Evolutionary conservation across 106 monocot species (phyloP).

Genomic region (Acorus calamus): DNA sequence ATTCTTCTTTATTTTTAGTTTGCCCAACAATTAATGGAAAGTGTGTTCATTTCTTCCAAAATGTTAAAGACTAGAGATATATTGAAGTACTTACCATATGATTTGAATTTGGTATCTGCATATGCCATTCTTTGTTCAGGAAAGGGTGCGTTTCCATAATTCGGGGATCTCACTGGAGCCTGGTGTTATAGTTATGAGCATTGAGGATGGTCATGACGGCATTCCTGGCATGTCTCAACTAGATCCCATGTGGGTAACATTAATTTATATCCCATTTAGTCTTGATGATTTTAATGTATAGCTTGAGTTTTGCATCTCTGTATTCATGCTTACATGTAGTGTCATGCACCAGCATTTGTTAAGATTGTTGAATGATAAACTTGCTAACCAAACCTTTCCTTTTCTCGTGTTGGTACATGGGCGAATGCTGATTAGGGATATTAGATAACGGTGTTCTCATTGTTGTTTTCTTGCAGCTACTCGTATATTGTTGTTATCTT

Average conservation of each 20-base stretch:
- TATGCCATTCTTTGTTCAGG: conserved; percentile 17
- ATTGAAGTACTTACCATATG: no score
- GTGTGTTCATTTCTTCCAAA: no score
- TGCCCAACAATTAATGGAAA: no score
- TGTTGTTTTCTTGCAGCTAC: conserved; percentile 28
- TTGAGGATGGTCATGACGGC: conserved; percentile 62
- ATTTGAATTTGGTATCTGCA: no score
- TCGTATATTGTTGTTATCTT: conserved; percentile 55
- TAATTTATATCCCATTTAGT: not conserved
- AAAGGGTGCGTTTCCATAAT: conserved; percentile 63
- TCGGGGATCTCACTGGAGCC: conserved; percentile 43
- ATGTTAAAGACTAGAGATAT: no score
- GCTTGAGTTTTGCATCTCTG: not conserved
- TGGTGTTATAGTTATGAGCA: conserved; percentile 76
- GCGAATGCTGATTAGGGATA: not conserved
- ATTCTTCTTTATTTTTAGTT: no score
- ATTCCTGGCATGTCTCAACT: conserved; percentile 51
- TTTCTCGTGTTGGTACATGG: no score
- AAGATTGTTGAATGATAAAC: no score
- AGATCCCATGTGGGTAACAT: conserved; percentile 37
- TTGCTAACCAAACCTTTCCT: no score
- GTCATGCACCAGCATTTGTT: no score
- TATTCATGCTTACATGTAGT: not conserved
- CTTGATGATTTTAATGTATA: not conserved
- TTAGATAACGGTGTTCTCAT: not conserved